Evolutionary conservation across 2,329 filamentous ascomycete species (phyloP), one percentile per base, ranked within the genome.

Genomic region (Didymella arachidicola): DNA sequence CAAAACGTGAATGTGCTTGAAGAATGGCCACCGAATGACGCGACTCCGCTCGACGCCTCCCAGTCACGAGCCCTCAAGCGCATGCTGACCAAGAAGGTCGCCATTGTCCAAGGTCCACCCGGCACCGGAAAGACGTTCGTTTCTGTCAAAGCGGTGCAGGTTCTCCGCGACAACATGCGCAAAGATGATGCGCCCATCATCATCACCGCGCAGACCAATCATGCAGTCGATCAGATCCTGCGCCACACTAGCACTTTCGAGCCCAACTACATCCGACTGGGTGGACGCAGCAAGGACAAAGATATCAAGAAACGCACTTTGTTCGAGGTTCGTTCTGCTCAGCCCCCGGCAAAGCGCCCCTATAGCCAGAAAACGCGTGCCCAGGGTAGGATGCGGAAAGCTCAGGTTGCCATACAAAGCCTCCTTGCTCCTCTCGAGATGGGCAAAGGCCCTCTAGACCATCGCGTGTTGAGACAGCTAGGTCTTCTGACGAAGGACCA

Each of bases 191-290:
- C 87, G 8, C 91, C 91, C 0, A 87, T 97, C 29, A 82, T 97
- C 19, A 82, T 97, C 3, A 85, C 92, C 0, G 92, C 92, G 7
- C 92, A 97, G 68, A 97, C 93, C 0, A 97, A 97, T 59, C 92
- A 97, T 75, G 93, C 93, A 0, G 79, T 97, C 0, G 93, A 97
- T 66, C 93, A 97, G 71, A 80, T 97, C 0, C 80, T 97, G 0
- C 78, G 79, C 1, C 86, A 89, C 53, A 81, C 92, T 16, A 80
- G 86, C 1, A 71, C 79, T 6, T 89, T 89, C 64, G 87, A 89
- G 65, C 74, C 78, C 0, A 82, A 86, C 1, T 87, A 93, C 57
- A 78, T 89, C 47, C 84, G 89, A 8, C 77, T 91, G 10, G 92
- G 92, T 41, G 87, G 88, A 2, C 84, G 90, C 29, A 91, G 89